Evolutionary conservation across 805 yeast genomes (phyloP), one percentile per base, ranked within the genome.

Genomic region (Wickerhamiella nectarea): DNA sequence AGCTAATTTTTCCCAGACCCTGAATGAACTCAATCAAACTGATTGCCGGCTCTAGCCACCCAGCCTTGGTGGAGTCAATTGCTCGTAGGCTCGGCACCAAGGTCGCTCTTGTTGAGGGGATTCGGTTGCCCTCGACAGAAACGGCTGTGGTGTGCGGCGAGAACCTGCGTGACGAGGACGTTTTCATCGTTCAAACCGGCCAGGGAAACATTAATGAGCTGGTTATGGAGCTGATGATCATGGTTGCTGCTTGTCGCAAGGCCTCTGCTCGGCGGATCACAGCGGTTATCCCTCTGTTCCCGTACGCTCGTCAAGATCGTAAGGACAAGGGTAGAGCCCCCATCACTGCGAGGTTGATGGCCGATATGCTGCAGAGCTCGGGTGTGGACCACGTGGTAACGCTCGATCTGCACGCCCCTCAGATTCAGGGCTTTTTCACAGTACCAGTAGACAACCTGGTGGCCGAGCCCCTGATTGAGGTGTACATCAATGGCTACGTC

Each of bases 331-430:
- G 89, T 44, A 72, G 98, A 55, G 97, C 96, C 6, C 95, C 97
- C 28, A 87, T 91, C 48, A 85, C 96, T 4, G 98, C 98, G 38
- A 89, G 87, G 61, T 68, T 91, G 48, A 77, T 91, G 66, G 98
- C 98, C 6, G 85, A 91, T 60, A 69, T 91, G 71, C 68, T 91
- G 48, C 84, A 85, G 46, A 86, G 95, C 2, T 94, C 97, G 1
- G 98, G 98, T 4, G 91, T 96, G 65, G 74, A 84, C 60, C 96
- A 91, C 63, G 89, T 91, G 39, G 86, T 91, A 54, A 91, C 98
- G 14, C 79, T 91, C 94, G 98, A 91, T 62, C 68, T 91, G 52
- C 98, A 91, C 59, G 97, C 97, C 8, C 82, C 95, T 7, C 98
- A 91, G 63, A 91, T 91, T 55, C 98, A 91, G 67, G 98, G 98